Base-by-base conservation (phyloP, 2,329 filamentous ascomycete species). In the Chalaropsis thielavioides region DNA sequence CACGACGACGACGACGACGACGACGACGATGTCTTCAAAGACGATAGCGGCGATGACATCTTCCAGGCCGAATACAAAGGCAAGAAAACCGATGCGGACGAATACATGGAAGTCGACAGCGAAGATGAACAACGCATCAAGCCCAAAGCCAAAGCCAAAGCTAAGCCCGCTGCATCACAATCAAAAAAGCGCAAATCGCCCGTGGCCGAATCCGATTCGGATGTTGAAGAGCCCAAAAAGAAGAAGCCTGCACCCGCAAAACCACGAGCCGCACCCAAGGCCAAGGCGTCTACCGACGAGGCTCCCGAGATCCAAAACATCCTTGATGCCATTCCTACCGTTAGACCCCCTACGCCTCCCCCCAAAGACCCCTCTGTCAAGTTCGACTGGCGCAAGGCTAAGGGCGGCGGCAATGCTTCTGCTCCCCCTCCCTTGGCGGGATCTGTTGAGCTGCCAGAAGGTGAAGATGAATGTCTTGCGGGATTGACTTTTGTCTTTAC, bases 401-500 rank as follows among this genome's bases (percentile, higher is more conserved):
- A 74, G 67, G 79, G 83, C 64, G 83, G 81, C 17, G 83, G 79
- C 66, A 86, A 83, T 72, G 77, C 83, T 17, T 82, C 83, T 2
- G 75, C 72, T 11, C 83, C 84, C 22, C 83, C 89, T 19, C 82
- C 83, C 7, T 81, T 82, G 61, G 79, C 82, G 24, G 85, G 84
- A 11, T 77, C 80, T 10, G 83, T 79, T 38, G 90, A 95, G 17
- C 77, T 96, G 61, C 94, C 94, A 0, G 81, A 83, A 22, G 94
- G 94, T 7, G 85, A 86, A 63, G 89, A 94, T 11, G 95, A 96
- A 70, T 99, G 94, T 72, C 81, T 99, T 65, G 86, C 86, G 64
- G 94, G 95, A 0, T 79, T 97, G 64, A 88, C 85, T 0, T 99
- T 99, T 72, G 94, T 99, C 35, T 99, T 99, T 71, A 99, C 95